Percentiles rank a stretch among this genome's conserved stretches.
phyloP scores from a whole-genome alignment of 176 grass and related monocot species.

The Hordeum marinum region DNA sequence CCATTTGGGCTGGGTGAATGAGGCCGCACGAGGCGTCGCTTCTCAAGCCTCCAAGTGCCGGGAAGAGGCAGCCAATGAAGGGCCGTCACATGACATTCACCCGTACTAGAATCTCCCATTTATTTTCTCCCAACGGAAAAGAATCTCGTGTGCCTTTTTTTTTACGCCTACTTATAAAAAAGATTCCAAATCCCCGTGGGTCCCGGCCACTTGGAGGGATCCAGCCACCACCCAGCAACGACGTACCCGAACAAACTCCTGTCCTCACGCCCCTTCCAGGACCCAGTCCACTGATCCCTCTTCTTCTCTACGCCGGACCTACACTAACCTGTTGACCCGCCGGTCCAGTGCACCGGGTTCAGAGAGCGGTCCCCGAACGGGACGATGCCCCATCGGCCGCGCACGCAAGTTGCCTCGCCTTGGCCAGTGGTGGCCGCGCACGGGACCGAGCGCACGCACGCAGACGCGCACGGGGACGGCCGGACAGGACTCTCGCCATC shows the following conservation, averaged over 20 bases:
- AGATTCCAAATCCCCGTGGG: not conserved
- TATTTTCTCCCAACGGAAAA: not conserved
- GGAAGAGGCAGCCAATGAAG: not conserved
- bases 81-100: not conserved
- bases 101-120: not conserved
- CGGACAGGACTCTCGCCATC: not conserved
- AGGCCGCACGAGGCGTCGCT: too few species aligned
- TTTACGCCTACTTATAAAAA: not conserved
- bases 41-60: not conserved
- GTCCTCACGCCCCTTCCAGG: accelerated
- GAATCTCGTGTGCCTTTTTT: not conserved
- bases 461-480: not conserved
- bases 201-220: slow-evolving; percentile 10
- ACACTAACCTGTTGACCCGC: accelerated
- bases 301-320: not conserved
- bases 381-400: slow-evolving; percentile 1
- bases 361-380: not conserved
- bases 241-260: not conserved
- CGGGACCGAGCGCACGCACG: not conserved
- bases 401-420: slow-evolving; percentile 4
- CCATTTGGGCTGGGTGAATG: too few species aligned
- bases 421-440: not conserved
- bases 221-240: not conserved
- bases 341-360: not conserved
- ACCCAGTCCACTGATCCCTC: not conserved